Base-by-base conservation (phyloP, 2,329 filamentous ascomycete species). In the Trichoderma sp. region DNA sequence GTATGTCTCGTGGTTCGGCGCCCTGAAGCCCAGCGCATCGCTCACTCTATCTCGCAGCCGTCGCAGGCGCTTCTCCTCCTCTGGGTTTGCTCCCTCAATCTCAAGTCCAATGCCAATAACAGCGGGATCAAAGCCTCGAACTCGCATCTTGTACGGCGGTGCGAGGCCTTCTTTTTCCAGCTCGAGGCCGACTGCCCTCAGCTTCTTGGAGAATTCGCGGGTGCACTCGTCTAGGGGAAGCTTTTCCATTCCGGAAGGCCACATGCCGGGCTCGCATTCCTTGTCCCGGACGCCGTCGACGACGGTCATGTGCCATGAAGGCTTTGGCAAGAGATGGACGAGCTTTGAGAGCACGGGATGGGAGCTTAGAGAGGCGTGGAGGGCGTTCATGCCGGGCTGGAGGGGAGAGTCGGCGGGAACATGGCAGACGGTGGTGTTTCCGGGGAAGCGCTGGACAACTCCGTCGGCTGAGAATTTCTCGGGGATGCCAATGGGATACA, bases 291-390 rank as follows among this genome's bases (percentile, higher is more conserved):
- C 69, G 29, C 78, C 78, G 31, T 78, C 78, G 7, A 79, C 59
- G 35, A 79, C 76, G 12, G 78, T 80, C 78, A 80, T 80, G 75
- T 78, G 78, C 78, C 78, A 80, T 31, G 78, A 78, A 14, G 67
- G 35, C 16, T 65, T 77, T 0, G 78, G 78, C 27, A 80, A 31
- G 14, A 80, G 75, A 27, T 73, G 75, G 59, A 78, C 65, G 24
- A 56, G 21, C 27, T 73, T 66, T 2, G 75, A 75, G 8, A 79
- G 66, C 14, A 67, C 65, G 12, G 76, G 76, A 56, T 79, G 78
- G 14, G 76, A 41, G 8, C 53, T 72, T 9, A 80, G 65, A 14
- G 75, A 65, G 7, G 77, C 75, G 76, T 79, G 72, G 18, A 79
- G 62, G 27, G 27, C 50, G 41, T 62, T 77, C 12, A 80, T 12